Evolutionary conservation across 352 stramenopile species (phyloP).

Genomic region (Blastocystis sp.): DNA sequence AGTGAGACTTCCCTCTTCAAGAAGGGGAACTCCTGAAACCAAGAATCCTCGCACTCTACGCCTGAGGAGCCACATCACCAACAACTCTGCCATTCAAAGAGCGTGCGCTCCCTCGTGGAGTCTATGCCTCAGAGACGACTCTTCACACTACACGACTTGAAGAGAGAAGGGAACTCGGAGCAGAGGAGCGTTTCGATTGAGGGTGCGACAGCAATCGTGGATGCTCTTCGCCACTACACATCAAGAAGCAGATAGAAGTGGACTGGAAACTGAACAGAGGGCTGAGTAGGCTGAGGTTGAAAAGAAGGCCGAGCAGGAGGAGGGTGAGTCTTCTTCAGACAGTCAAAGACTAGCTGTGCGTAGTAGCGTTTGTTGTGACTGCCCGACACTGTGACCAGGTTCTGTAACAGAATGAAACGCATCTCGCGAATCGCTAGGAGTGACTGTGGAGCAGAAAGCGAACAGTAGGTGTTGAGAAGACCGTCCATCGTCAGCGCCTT

Average conservation of each 20-base stretch:
- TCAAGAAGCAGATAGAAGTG: no score
- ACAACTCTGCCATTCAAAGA: neutral
- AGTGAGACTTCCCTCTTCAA: neutral
- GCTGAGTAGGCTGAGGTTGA: no score
- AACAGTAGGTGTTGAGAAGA: neutral
- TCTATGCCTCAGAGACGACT: neutral
- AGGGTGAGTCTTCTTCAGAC: neutral
- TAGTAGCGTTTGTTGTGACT: neutral
- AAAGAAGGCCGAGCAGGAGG: neutral
- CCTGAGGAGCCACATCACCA: neutral
- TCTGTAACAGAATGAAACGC: neutral
- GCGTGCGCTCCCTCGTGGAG: neutral
- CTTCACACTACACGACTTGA: neutral
- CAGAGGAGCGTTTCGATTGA: constrained; percentile 42
- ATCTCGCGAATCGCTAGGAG: neutral
- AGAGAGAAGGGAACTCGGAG: constrained; percentile 38
- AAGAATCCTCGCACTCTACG: neutral
- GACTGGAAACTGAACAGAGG: no score
- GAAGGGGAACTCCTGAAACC: neutral
- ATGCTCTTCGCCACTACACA: neutral
- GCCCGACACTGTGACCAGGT: neutral
- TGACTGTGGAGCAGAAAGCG: neutral
- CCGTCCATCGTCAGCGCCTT: neutral
- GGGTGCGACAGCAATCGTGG: constrained; percentile 12
- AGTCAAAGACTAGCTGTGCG: neutral